Percentiles rank a stretch among this genome's conserved stretches.
These are phyloP conservation scores for Nissolia schottii DNA, from an alignment of 306 rosid genomes.

Conservation along the genomic window DNA sequence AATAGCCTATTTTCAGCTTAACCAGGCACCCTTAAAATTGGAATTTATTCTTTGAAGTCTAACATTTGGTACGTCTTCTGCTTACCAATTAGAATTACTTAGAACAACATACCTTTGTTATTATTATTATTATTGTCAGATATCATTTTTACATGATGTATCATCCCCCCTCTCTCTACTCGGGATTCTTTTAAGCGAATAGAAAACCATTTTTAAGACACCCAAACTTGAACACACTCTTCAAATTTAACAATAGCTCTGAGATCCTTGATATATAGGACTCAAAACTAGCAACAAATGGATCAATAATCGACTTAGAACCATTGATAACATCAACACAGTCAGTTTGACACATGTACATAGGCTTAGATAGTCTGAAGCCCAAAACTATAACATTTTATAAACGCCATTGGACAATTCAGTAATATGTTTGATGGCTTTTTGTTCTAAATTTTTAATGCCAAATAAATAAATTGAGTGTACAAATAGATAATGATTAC, in stretches of 20 bases:
- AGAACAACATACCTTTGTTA: not conserved
- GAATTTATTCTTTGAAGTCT: not conserved
- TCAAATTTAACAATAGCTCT: not conserved
- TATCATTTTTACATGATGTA: not conserved
- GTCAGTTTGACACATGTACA: not conserved
- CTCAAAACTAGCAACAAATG: not conserved
- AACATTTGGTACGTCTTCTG: not conserved
- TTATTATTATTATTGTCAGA: not conserved
- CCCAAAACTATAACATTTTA: not conserved
- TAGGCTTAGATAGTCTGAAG: not conserved
- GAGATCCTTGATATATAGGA: not conserved
- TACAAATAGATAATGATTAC: not conserved
- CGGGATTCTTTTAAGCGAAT: too few relatives aligned
- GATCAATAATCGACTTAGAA: not conserved
- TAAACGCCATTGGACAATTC: not conserved
- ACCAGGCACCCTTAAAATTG: conserved; percentile 6
- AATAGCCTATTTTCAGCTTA: not conserved
- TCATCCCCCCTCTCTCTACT: too few relatives aligned
- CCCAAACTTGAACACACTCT: not conserved
- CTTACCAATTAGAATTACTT: not conserved
- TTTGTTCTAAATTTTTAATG: not conserved
- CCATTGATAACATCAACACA: not conserved
- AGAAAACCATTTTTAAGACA: too few relatives aligned
- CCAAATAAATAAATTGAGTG: not conserved
- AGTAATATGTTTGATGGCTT: not conserved